Percentiles rank a stretch among this genome's conserved stretches.
phyloP scores from a whole-genome alignment of 2,329 filamentous ascomycete species.

The Coniochaeta sp. region DNA sequence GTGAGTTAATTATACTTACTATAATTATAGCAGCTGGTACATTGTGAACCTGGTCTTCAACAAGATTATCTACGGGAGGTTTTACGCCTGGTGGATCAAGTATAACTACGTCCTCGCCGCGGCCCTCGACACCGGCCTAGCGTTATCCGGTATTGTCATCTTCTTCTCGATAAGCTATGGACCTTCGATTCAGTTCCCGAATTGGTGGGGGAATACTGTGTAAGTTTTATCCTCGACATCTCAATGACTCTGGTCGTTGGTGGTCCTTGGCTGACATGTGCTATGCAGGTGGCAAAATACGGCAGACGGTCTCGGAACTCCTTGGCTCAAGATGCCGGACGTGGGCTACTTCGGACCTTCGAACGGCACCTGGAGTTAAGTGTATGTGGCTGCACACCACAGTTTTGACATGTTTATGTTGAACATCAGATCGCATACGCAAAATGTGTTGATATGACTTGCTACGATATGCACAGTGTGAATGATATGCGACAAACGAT shows the following conservation, averaged over 20 bases:
- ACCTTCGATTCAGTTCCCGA: constrained; percentile 21
- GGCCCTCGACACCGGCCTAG: not conserved
- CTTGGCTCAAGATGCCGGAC: constrained; percentile 23
- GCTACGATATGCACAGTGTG: too few relatives aligned
- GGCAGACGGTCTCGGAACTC: constrained; percentile 20
- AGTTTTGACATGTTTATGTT: too few relatives aligned
- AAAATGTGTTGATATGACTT: too few relatives aligned
- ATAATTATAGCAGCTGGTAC: constrained; percentile 29
- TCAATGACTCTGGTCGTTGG: not conserved
- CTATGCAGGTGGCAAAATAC: constrained; percentile 22
- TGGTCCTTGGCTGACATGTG: not conserved
- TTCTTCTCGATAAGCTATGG: constrained; percentile 27
- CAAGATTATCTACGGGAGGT: constrained; percentile 30
- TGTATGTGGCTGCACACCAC: not conserved
- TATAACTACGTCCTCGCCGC: constrained; percentile 20
- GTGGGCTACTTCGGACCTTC: constrained; percentile 22
- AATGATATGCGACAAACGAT: too few relatives aligned
- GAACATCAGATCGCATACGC: too few relatives aligned
- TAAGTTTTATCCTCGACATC: constrained; percentile 10
- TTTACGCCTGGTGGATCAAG: constrained; percentile 39
- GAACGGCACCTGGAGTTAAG: constrained; percentile 22
- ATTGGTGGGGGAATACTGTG: constrained; percentile 27
- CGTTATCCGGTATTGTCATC: constrained; percentile 24
- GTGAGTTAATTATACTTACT: too few relatives aligned
- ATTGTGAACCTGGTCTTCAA: constrained; percentile 38